Conservation (phyloP, 2,329 filamentous ascomycete genomes). For the Microsporum canis region DNA sequence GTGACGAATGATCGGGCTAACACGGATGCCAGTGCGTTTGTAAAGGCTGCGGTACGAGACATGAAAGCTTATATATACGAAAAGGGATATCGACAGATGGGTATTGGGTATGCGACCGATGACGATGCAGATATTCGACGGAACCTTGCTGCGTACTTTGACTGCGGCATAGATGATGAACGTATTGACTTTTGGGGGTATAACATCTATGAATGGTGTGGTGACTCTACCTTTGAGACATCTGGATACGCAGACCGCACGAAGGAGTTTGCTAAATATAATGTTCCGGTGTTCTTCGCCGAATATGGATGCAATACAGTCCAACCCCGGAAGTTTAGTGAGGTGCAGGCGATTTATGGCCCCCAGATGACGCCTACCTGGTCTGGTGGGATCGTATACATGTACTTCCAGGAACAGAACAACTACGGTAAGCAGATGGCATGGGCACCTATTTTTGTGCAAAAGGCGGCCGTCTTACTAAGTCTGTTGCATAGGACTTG, state of each 20-base stretch:
- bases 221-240: slow-evolving; percentile 59
- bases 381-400: slow-evolving; percentile 96
- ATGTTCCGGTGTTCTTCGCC: slow-evolving; percentile 92
- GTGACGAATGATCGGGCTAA: slow-evolving; percentile 83
- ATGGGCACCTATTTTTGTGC: not conserved
- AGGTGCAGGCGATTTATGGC: slow-evolving; percentile 72
- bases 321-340: slow-evolving; percentile 66
- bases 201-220: slow-evolving; percentile 99
- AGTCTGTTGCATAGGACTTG: slow-evolving; percentile 20
- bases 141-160: slow-evolving; percentile 83
- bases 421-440: slow-evolving; percentile 56
- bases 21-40: slow-evolving; percentile 80
- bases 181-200: slow-evolving; percentile 97
- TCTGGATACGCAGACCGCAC: slow-evolving; percentile 78
- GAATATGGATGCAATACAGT: slow-evolving; percentile 90
- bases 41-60: slow-evolving; percentile 95
- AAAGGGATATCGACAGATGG: slow-evolving; percentile 64
- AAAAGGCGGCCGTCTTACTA: slow-evolving; percentile 8
- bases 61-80: slow-evolving; percentile 85
- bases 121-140: slow-evolving; percentile 75
- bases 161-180: slow-evolving; percentile 53
- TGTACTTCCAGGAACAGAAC: slow-evolving; percentile 91
- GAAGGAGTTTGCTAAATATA: slow-evolving; percentile 76
- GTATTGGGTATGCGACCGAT: slow-evolving; percentile 92
- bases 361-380: slow-evolving; percentile 73